Conservation (phyloP, 257 asterid genomes). For the Ballota nigra region DNA sequence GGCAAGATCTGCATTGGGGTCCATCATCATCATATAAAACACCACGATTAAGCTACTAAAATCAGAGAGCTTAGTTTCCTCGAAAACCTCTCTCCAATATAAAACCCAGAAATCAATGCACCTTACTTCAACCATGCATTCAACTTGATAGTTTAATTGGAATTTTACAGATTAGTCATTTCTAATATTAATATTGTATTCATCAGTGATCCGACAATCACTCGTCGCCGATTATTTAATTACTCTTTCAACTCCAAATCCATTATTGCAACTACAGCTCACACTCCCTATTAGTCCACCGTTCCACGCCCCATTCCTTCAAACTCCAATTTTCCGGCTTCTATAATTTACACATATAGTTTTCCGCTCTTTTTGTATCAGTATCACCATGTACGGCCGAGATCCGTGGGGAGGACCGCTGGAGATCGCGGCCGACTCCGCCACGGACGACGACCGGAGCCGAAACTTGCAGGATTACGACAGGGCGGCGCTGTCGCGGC, state of each 20-base stretch:
- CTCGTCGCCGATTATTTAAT: neutral
- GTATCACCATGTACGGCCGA: neutral
- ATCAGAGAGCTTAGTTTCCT: neutral
- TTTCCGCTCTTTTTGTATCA: neutral
- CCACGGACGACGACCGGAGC: constrained; percentile 11
- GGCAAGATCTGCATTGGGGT: neutral
- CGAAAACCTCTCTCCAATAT: neutral
- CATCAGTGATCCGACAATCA: neutral
- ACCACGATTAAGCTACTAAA: neutral
- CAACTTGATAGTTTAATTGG: neutral
- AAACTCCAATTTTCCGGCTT: neutral
- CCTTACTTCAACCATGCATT: neutral
- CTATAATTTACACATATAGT: neutral
- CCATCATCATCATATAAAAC: neutral
- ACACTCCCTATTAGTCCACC: neutral
- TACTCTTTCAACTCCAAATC: neutral
- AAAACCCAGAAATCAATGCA: neutral
- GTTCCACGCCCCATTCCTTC: neutral
- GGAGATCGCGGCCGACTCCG: constrained; percentile 12
- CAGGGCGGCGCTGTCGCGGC: constrained; percentile 16
- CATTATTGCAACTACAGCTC: neutral
- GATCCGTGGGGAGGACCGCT: constrained; percentile 8
- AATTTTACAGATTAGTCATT: neutral
- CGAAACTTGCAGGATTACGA: constrained; percentile 1
- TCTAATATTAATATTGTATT: neutral